Percentiles rank a stretch among this genome's conserved stretches.
Evolutionary conservation across 2,329 filamentous ascomycete genomes (phyloP).

Genomic region (Fusarium staphyleae): DNA sequence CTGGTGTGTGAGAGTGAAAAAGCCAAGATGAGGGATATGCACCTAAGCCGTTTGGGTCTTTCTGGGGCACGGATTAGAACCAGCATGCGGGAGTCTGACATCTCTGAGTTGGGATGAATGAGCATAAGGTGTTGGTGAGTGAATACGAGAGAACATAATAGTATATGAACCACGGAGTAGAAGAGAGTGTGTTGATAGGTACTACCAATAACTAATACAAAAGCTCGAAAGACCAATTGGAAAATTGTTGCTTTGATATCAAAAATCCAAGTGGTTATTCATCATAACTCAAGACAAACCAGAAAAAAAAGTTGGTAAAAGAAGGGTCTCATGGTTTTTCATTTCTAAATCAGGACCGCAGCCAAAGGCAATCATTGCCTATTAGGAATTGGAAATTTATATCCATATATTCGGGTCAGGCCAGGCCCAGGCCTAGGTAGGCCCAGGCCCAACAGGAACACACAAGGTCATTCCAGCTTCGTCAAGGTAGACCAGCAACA

Average conservation of each 20-base stretch:
- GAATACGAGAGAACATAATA: too few relatives aligned
- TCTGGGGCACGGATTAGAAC: slow-evolving; percentile 18
- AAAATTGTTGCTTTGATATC: background rate
- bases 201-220: background rate
- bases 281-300: slow-evolving; percentile 4
- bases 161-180: too few relatives aligned
- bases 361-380: slow-evolving; percentile 25
- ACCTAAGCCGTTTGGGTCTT: slow-evolving; percentile 32
- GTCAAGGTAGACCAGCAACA: slow-evolving; percentile 11
- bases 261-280: background rate
- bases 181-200: too few relatives aligned
- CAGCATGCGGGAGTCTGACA: slow-evolving; percentile 23
- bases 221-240: background rate
- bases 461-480: slow-evolving; percentile 15
- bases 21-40: slow-evolving; percentile 23
- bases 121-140: background rate
- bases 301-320: slow-evolving; percentile 28
- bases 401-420: slow-evolving; percentile 10
- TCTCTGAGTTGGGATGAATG: slow-evolving; percentile 10
- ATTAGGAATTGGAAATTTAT: slow-evolving; percentile 20
- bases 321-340: slow-evolving; percentile 25
- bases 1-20: slow-evolving; percentile 5
- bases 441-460: slow-evolving; percentile 8
- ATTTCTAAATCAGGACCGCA: background rate
- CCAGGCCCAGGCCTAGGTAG: slow-evolving; percentile 9